These are phyloP conservation scores for Phialocephala subalpina DNA, from an alignment of 2,329 filamentous ascomycete genomes.

Conservation along the genomic window DNA sequence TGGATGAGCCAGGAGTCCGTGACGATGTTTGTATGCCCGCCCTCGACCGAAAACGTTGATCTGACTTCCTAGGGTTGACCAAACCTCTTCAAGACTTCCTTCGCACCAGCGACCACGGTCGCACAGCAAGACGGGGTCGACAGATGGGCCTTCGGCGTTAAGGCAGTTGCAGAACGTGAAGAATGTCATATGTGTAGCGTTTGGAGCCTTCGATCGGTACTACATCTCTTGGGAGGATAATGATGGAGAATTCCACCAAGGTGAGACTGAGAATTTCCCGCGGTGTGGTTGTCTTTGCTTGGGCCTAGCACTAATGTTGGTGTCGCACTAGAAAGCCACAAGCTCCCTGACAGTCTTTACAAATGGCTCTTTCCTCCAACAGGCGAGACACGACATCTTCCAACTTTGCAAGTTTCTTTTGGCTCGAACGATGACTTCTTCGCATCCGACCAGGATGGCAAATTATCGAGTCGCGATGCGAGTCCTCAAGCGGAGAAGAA, in stretches of 20 bases:
- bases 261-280: constrained; percentile 15
- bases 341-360: constrained; percentile 24
- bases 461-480: constrained; percentile 32
- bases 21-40: constrained; percentile 1
- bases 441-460: constrained; percentile 34
- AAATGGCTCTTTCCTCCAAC: constrained; percentile 31
- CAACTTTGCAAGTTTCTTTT: constrained; percentile 34
- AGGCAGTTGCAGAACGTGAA: constrained; percentile 28
- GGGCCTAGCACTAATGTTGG: neutral
- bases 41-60: too few relatives aligned
- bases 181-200: constrained; percentile 33
- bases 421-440: constrained; percentile 37
- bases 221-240: constrained; percentile 37
- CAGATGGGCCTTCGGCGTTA: constrained; percentile 29
- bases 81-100: constrained; percentile 1
- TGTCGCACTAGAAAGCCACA: constrained; percentile 26
- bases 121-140: constrained; percentile 13
- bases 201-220: constrained; percentile 36
- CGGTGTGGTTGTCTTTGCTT: neutral
- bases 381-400: constrained; percentile 26
- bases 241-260: constrained; percentile 32
- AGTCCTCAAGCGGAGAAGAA: constrained; percentile 15
- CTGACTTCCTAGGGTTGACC: constrained; percentile 16
- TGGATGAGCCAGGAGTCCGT: constrained; percentile 7
- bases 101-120: neutral